Base-by-base conservation (phyloP, 2,329 filamentous ascomycete genomes). In the Botryotinia narcissicola region DNA sequence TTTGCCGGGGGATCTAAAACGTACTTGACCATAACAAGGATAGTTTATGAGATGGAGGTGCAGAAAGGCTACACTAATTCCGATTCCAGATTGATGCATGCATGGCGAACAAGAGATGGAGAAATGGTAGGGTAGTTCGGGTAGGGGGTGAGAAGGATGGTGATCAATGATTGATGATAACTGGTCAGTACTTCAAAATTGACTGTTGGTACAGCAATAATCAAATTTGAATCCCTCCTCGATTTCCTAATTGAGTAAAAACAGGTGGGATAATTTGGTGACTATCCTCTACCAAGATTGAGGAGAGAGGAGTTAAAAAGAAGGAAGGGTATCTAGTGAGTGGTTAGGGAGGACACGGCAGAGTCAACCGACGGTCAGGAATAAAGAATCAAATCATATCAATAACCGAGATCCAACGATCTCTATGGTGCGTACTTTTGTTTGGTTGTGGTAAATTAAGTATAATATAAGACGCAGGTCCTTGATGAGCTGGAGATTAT, bases 41-140 rank as follows among this genome's bases (percentile, higher is more conserved):
- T 68, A 25, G 66, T 32, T 22, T 42, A 35, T 42, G 35, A 29
- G 35, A 32, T 57, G 35, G 29, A 40, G 35, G 7, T 68, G 66
- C 66, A 68, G 35, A 57, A 57, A 25, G 66, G 48, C 35, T 54
- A 42, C 35, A 57, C 35, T 22, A 42, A 42, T 68, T 57, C 66
- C 48, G 48, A 54, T 57, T 54, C 46, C 42, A 42, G 64, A 54
- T 54, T 8, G 64, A 57, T 63, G 60, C 37, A 63, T 63, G 61
- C 61, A 63, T 63, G 61, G 61, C 61, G 61, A 63, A 63, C 35
- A 18, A 57, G 46, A 42, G 48, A 57, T 68, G 64, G 66, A 68
- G 66, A 68, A 68, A 68, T 29, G 66, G 66, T 57, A 68, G 35
- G 48, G 48, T 63, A 63, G 40, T 29, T 63, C 59, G 40, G 61